Evolutionary conservation across 148 eudicot genomes (phyloP), one percentile per base, ranked within the genome.

Genomic region (Vaccinium myrtillus): DNA sequence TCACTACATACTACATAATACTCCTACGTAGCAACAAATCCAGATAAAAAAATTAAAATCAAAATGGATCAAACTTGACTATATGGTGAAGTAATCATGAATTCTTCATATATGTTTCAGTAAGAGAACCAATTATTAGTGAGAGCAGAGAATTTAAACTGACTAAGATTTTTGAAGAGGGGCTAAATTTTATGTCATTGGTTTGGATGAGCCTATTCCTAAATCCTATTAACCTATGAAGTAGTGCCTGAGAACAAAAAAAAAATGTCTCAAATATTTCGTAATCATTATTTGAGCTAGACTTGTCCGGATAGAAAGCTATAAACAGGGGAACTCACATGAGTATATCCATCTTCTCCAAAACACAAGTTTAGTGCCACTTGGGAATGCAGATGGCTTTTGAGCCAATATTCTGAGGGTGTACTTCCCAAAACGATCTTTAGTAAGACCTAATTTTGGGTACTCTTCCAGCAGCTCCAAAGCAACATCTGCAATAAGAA

Each of bases 311-410:
- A 9, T 23, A 65, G 71, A 65, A 65, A 65, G 32, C 15, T n/a
- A 65, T 65, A 65, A n/a, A 65, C 1, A 3, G 30, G 71, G 32
- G 71, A 65, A 65, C 71, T 65, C 30, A 65, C 71, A 8, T 10
- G 71, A 65, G 71, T 65, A 65, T 65, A 65, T 65, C 71, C 71
- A 65, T 65, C 30, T 23, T 65, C 71, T 23, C 71, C 71, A 65
- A 23, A 65, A 65, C 30, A 65, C 30, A 4, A 65, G 71, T 65
- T 65, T 65, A 65, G 15, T 65, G 71, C 30, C 30, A 65, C 71
- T 65, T 65, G 71, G 71, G 30, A 65, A 65, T 23, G 71, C 71
- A 65, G 71, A 65, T 65, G 71, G 71, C 30, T 65, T 65, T 65
- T 23, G 32, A 65, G 71, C 71, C 71, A 65, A 23, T 65, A 65